Percentiles rank a stretch among this genome's conserved stretches.
Conservation (phyloP, 768 basidiomycete species). For the Tricholoma sp. region DNA sequence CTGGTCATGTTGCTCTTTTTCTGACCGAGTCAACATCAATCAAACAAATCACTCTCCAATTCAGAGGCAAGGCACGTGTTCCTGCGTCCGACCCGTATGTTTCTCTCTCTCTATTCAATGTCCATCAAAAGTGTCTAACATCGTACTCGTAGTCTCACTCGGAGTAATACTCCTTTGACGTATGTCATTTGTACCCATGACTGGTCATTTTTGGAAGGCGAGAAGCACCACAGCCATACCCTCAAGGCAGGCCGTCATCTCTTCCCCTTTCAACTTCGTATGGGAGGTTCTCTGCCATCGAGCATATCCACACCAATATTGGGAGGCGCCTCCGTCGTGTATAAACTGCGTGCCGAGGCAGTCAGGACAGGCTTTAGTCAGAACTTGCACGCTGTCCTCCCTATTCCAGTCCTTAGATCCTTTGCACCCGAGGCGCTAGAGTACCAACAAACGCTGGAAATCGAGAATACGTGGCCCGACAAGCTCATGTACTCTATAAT, state of each 20-base stretch:
- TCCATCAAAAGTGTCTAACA: conserved; percentile 5
- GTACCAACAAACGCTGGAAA: conserved; percentile 93
- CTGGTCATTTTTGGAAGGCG: conserved; percentile 90
- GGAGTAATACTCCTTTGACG: conserved; percentile 42
- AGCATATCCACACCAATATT: conserved; percentile 51
- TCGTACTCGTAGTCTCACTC: conserved; percentile 28
- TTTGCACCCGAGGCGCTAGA: conserved; percentile 83
- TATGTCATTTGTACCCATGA: conserved; percentile 77
- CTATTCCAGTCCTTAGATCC: conserved; percentile 67
- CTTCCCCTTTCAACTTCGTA: conserved; percentile 87
- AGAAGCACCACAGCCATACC: conserved; percentile 74
- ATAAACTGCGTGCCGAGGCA: conserved; percentile 88
- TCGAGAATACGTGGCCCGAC: conserved; percentile 96
- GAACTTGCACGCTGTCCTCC: conserved; percentile 57
- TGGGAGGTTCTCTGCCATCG: conserved; percentile 84
- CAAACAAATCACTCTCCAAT: conserved; percentile 79
- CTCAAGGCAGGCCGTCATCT: conserved; percentile 93
- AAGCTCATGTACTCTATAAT: conserved; percentile 96
- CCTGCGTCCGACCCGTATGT: conserved; percentile 63
- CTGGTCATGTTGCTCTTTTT: conserved; percentile 76
- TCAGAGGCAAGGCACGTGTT: conserved; percentile 77
- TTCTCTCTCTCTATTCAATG: conserved; percentile 7
- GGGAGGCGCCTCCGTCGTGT: conserved; percentile 67
- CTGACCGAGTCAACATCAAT: conserved; percentile 79
- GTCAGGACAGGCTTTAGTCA: conserved; percentile 64